Evolutionary conservation across 257 asterid species (phyloP).

Genomic region (Cruciata laevipes): DNA sequence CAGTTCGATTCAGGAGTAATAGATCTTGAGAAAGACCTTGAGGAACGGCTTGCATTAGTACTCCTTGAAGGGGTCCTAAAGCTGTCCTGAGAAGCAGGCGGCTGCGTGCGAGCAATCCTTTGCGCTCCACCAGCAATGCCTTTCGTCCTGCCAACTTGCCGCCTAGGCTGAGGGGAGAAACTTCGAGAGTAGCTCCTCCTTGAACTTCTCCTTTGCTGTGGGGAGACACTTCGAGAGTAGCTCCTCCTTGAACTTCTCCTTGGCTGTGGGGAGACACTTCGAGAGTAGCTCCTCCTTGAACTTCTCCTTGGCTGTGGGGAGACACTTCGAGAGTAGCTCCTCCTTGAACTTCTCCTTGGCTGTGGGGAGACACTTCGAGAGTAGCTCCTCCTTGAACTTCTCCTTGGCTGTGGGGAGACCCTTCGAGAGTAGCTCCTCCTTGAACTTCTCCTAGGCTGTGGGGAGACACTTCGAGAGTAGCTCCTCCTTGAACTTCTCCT

Average conservation of each 20-base stretch:
- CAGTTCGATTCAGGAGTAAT: conserved; percentile 21
- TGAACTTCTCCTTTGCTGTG: conserved; percentile 18
- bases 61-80: conserved; percentile 47
- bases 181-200: conserved; percentile 40
- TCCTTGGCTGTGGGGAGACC: too few species aligned
- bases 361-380: too few species aligned
- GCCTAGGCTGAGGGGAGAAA: conserved; percentile 31
- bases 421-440: too few species aligned
- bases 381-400: too few species aligned
- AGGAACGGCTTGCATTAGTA: conserved; percentile 37
- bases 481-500: conserved; percentile 26
- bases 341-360: too few species aligned
- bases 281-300: conserved; percentile 37
- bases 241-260: conserved; percentile 26
- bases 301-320: conserved; percentile 36
- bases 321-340: conserved; percentile 38
- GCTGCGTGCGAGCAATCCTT: conserved; percentile 20
- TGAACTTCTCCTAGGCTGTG: too few species aligned
- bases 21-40: conserved; percentile 38
- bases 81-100: conserved; percentile 25
- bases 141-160: conserved; percentile 20
- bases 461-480: conserved; percentile 41
- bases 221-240: conserved; percentile 41
- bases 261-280: conserved; percentile 35
- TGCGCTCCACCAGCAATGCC: background rate